Percentiles rank a stretch among this genome's conserved stretches.
Conservation (phyloP, 1,284 basidiomycete species). For the Malassezia arunalokei region DNA sequence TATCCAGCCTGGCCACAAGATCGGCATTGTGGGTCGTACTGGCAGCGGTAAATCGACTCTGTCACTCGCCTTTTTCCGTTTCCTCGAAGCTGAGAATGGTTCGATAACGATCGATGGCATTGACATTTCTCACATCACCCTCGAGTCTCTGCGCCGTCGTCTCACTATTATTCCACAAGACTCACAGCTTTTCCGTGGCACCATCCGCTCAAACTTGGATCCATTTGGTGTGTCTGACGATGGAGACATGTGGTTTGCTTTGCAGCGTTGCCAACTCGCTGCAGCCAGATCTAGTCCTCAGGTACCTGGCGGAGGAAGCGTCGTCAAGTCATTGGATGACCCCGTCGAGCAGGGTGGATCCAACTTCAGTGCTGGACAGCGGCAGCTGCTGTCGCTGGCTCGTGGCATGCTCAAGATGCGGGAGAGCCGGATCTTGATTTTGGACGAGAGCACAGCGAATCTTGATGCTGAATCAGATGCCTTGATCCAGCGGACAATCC, state of each 20-base stretch:
- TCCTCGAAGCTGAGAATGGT: constrained; percentile 70
- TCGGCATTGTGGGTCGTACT: constrained; percentile 53
- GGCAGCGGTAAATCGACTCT: constrained; percentile 78
- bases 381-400: constrained; percentile 52
- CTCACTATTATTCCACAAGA: constrained; percentile 84
- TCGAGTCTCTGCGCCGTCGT: constrained; percentile 69
- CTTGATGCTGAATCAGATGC: constrained; percentile 49
- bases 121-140: constrained; percentile 72
- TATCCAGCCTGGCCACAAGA: constrained; percentile 40
- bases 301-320: constrained; percentile 44
- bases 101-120: constrained; percentile 74
- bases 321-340: constrained; percentile 50
- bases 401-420: constrained; percentile 51
- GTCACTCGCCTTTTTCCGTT: constrained; percentile 86
- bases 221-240: constrained; percentile 66
- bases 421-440: constrained; percentile 50
- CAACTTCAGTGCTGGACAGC: constrained; percentile 51
- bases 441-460: constrained; percentile 52
- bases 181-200: constrained; percentile 48
- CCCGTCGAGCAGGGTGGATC: constrained; percentile 50
- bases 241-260: constrained; percentile 52
- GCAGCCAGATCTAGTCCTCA: constrained; percentile 6
- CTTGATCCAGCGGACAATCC: constrained; percentile 50
- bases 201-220: constrained; percentile 46
- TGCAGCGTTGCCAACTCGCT: constrained; percentile 49